phyloP scores from a whole-genome alignment of 352 stramenopile species.

The Phytophthora podocarpi region DNA sequence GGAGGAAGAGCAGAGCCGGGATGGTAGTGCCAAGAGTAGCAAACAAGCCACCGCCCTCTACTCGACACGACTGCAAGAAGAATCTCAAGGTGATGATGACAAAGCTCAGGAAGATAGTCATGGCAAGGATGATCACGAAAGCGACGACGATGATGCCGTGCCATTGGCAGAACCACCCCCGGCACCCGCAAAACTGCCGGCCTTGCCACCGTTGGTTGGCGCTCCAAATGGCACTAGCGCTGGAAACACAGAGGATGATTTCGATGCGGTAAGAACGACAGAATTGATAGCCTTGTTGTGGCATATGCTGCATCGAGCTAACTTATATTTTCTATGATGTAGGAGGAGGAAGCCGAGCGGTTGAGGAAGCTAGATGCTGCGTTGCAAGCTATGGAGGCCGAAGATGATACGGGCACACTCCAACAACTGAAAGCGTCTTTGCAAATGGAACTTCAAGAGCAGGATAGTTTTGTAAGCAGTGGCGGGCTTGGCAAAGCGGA shows the following conservation, averaged over 20 bases:
- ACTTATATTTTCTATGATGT: conserved; percentile 2
- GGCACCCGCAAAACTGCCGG: conserved; percentile 21
- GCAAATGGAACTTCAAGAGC: conserved; percentile 58
- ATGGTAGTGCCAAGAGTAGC: conserved; percentile 6
- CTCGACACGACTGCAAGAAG: conserved; percentile 1
- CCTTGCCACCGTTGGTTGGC: conserved; percentile 28
- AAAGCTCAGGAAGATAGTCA: conserved; percentile 33
- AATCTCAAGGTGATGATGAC: conserved; percentile 13
- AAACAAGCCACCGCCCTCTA: conserved; percentile 5
- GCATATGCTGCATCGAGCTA: too few relatives aligned
- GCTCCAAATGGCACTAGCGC: background rate
- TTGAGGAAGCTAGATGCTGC: conserved; percentile 73
- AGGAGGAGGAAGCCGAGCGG: conserved; percentile 61
- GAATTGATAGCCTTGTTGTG: too few relatives aligned
- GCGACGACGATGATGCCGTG: conserved; percentile 23
- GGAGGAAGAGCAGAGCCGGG: conserved; percentile 17
- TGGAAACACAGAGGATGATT: conserved; percentile 51
- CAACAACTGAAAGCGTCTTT: conserved; percentile 79
- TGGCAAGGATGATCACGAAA: conserved; percentile 7
- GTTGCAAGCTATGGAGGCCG: conserved; percentile 85
- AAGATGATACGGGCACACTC: conserved; percentile 79
- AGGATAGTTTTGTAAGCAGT: conserved; percentile 42
- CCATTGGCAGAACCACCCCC: conserved; percentile 33
- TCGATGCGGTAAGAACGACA: conserved; percentile 61
- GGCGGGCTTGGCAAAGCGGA: conserved; percentile 15